A percentile compares a stretch with the other conserved stretches of the same genome.
phyloP scores from a whole-genome alignment of 1,139 yeast species.

The Candida frijolesensis region DNA sequence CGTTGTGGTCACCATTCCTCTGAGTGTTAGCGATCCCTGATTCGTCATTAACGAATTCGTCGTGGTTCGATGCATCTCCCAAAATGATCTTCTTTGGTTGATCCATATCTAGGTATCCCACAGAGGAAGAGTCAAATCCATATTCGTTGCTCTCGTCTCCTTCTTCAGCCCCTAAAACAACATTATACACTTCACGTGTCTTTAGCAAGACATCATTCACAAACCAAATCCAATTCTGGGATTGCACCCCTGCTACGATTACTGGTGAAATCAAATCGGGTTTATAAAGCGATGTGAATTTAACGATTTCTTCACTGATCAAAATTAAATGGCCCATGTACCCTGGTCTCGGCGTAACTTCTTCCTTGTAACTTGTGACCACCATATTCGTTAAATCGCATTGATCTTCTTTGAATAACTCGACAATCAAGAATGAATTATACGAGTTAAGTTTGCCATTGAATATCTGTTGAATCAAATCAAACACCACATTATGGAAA shows the following conservation, averaged over 20 bases:
- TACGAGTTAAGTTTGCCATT: constrained; percentile 52
- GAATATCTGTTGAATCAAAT: constrained; percentile 49
- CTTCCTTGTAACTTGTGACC: constrained; percentile 29
- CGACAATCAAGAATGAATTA: constrained; percentile 49
- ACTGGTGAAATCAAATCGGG: constrained; percentile 50
- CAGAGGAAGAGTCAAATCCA: constrained; percentile 38
- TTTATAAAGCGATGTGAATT: constrained; percentile 50
- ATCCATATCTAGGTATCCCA: constrained; percentile 40
- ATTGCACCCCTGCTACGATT: constrained; percentile 39
- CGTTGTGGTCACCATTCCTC: constrained; percentile 16
- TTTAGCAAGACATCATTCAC: constrained; percentile 44
- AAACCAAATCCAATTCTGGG: constrained; percentile 50
- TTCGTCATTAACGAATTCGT: constrained; percentile 30
- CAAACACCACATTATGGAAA: constrained; percentile 54
- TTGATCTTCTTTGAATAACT: constrained; percentile 34
- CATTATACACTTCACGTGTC: constrained; percentile 50
- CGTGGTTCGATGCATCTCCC: constrained; percentile 41
- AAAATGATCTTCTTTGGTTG: constrained; percentile 30
- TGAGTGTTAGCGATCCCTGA: constrained; percentile 2
- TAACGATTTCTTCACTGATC: constrained; percentile 52
- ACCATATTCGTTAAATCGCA: constrained; percentile 40
- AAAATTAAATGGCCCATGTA: constrained; percentile 51
- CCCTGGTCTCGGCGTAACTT: constrained; percentile 41
- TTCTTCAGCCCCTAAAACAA: constrained; percentile 45
- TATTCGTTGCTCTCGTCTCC: constrained; percentile 20